A percentile compares a stretch with the other conserved stretches of the same genome.
phyloP scores from a whole-genome alignment of 805 yeast species.

The Metschnikowia hibisci region DNA sequence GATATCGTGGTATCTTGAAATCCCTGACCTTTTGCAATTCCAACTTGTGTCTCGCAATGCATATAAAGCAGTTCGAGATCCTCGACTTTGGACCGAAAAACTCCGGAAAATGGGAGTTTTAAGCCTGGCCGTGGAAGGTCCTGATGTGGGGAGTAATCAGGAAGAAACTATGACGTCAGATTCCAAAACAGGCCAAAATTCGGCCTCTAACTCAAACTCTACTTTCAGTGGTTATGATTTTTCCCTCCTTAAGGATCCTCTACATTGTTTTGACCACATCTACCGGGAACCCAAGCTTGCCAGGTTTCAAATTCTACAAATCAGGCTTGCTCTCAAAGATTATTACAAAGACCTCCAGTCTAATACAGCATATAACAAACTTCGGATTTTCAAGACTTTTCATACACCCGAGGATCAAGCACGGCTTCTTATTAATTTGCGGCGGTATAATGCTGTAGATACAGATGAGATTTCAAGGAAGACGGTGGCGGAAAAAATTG shows the following conservation, averaged over 20 bases:
- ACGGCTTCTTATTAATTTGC: slow-evolving; percentile 37
- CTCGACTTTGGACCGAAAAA: slow-evolving; percentile 37
- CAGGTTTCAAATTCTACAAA: slow-evolving; percentile 34
- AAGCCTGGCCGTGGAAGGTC: slow-evolving; percentile 21
- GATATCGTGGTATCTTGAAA: slow-evolving; percentile 31
- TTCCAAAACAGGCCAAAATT: neutral
- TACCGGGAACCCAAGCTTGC: slow-evolving; percentile 30
- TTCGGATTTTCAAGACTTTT: slow-evolving; percentile 44
- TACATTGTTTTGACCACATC: slow-evolving; percentile 32
- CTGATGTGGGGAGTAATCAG: slow-evolving; percentile 2
- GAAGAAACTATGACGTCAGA: neutral
- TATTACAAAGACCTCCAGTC: slow-evolving; percentile 45
- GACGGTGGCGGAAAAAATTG: slow-evolving; percentile 40
- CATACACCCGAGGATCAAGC: slow-evolving; percentile 53
- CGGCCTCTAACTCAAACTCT: neutral
- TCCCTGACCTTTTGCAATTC: slow-evolving; percentile 38
- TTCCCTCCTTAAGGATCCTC: slow-evolving; percentile 22
- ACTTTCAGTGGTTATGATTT: slow-evolving; percentile 6
- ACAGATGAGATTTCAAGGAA: slow-evolving; percentile 26
- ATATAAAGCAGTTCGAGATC: slow-evolving; percentile 34
- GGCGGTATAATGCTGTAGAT: slow-evolving; percentile 36
- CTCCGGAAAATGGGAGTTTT: slow-evolving; percentile 37
- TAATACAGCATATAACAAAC: slow-evolving; percentile 38
- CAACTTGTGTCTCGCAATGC: slow-evolving; percentile 38
- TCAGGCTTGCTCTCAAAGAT: slow-evolving; percentile 37